Base-by-base conservation (phyloP, 2,329 filamentous ascomycete species). In the Fusarium mundagurra region DNA sequence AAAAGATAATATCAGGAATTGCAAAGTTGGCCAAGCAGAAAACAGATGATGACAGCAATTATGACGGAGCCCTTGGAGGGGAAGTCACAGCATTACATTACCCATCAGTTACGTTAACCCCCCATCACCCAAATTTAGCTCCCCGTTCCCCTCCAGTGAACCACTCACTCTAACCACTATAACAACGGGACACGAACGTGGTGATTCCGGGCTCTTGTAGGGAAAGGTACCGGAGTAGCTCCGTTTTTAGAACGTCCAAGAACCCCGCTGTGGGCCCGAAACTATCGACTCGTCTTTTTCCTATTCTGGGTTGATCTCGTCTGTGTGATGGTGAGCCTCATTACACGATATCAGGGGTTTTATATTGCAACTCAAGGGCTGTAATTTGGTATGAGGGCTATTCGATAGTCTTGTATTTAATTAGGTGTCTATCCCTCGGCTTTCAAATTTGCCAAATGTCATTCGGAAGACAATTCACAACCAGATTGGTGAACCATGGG, bases 211-310 rank as follows among this genome's bases (percentile, higher is more conserved):
- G 38, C 36, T 48, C 48, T 69, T 72, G 72, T 62, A 72, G 64
- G 63, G 54, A 22, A 39, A 34, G 31, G 45, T 61, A 69, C 72
- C 61, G 53, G 63, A 61, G 57, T 75, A 74, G 68, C 48, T 53
- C 68, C 64, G 64, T 55, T 58, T 31, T 44, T 24, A 66, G 44
- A 16, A 54, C 27, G 11, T 17, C 20, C 36, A 24, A 55, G 33
- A 67, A 75, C 73, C 70, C 73, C 70, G 73, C 73, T 75, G 73
- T 74, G 72, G 72, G 38, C 57, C 72, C 47, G 18, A 16, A 57
- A 36, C 38, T 54, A 53, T 64, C 50, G 41, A 34, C 58, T 50
- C 10, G 39, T 22, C 48, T 41, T 33, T 70, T 66, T 64, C 65
- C 64, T 62, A 27, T 72, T 70, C 33, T 27, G 72, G 72, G 6